These are phyloP conservation scores for Calocybe indica DNA, from an alignment of 768 basidiomycete genomes.

Conservation along the genomic window DNA sequence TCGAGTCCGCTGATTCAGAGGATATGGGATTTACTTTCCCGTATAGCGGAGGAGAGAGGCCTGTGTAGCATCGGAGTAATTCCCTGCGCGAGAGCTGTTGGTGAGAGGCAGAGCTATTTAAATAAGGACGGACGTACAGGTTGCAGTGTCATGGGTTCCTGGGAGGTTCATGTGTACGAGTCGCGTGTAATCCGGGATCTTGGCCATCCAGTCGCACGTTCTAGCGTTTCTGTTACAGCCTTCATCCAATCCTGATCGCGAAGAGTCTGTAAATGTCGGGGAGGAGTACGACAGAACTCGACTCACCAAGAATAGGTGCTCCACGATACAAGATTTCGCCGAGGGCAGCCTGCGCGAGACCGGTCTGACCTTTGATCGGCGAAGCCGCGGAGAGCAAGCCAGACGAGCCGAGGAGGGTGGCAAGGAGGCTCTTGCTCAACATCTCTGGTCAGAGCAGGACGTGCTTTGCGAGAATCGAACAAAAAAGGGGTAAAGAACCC, in stretches of 20 bases:
- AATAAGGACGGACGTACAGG: constrained; percentile 20
- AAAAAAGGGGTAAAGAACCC: too few relatives aligned
- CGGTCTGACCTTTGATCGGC: constrained; percentile 1
- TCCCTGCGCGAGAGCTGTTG: constrained; percentile 23
- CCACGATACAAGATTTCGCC: constrained; percentile 22
- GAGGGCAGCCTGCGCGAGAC: constrained; percentile 19
- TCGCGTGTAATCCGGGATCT: constrained; percentile 31
- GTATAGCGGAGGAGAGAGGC: constrained; percentile 36
- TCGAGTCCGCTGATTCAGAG: too few relatives aligned
- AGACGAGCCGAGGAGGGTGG: neutral
- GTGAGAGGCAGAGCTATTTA: too few relatives aligned
- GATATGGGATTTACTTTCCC: constrained; percentile 27
- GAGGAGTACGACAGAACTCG: neutral
- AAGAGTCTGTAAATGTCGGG: neutral
- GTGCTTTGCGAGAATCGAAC: too few relatives aligned
- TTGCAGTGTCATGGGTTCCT: constrained; percentile 45
- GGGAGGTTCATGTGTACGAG: constrained; percentile 47
- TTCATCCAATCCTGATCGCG: constrained; percentile 24
- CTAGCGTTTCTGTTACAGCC: constrained; percentile 25
- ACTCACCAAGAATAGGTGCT: constrained; percentile 25
- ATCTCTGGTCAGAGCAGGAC: too few relatives aligned
- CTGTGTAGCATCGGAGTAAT: constrained; percentile 36
- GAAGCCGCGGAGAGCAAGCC: neutral
- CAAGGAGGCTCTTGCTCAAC: too few relatives aligned
- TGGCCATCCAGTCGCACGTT: constrained; percentile 43